Conservation (phyloP, 805 yeast species). For the Phaffomyces opuntiae region DNA sequence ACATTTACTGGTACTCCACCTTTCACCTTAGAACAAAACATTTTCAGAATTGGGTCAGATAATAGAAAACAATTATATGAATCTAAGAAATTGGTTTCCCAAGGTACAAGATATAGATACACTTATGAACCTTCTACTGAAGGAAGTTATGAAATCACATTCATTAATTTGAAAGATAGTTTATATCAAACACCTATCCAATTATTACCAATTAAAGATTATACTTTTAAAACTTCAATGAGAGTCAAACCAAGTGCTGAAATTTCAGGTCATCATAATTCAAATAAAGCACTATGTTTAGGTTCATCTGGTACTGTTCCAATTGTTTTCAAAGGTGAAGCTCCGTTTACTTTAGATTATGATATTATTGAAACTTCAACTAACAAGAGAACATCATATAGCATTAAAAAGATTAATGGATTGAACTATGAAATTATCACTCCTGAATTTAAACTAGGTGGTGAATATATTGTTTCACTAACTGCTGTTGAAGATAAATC, state of each 20-base stretch:
- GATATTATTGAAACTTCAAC: conserved; percentile 54
- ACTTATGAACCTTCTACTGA: conserved; percentile 71
- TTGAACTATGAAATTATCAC: conserved; percentile 39
- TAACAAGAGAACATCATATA: conserved; percentile 38
- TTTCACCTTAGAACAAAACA: conserved; percentile 56
- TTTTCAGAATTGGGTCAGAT: conserved; percentile 43
- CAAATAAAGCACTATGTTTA: conserved; percentile 32
- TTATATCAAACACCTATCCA: conserved; percentile 42
- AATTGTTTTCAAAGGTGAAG: conserved; percentile 64
- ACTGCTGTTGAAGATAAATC: conserved; percentile 66
- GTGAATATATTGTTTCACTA: conserved; percentile 60
- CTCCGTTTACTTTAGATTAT: conserved; percentile 70
- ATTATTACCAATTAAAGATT: conserved; percentile 30
- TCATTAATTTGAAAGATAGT: conserved; percentile 57
- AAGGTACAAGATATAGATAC: conserved; percentile 45
- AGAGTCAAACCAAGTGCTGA: conserved; percentile 58
- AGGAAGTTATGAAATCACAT: conserved; percentile 74
- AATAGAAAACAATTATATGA: conserved; percentile 26
- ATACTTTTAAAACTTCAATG: conserved; percentile 62
- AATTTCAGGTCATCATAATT: conserved; percentile 9
- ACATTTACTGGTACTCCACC: conserved; percentile 75
- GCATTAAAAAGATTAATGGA: conserved; percentile 33
- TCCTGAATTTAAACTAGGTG: conserved; percentile 56
- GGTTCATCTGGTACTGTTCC: conserved; percentile 43
- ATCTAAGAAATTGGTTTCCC: conserved; percentile 30